Evolutionary conservation across 441 rosid species (phyloP).

Genomic region (Brassica hybrid): DNA sequence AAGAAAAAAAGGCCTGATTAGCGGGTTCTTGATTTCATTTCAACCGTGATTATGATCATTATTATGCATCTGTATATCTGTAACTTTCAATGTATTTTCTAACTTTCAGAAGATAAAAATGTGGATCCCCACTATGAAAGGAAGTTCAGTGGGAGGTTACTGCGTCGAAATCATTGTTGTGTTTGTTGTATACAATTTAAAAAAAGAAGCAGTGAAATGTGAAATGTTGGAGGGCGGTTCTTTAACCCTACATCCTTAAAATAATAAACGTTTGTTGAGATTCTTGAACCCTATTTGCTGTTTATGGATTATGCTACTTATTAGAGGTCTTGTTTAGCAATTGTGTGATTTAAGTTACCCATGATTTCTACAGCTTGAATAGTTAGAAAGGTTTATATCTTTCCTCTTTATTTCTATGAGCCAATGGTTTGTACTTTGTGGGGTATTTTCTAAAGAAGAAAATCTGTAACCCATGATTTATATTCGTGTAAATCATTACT

Average conservation of each 20-base stretch:
- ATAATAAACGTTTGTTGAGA: conserved; percentile 3
- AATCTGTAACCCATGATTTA: conserved; percentile 35
- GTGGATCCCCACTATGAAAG: conserved; percentile 38
- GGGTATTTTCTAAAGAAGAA: conserved; percentile 24
- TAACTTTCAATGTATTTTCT: conserved; percentile 20
- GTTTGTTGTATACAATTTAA: conserved; percentile 6
- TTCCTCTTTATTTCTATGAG: conserved; percentile 20
- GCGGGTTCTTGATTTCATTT: conserved; percentile 12
- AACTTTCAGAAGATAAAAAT: conserved; percentile 17
- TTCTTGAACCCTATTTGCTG: conserved; percentile 10
- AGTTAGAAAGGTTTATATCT: conserved; percentile 9
- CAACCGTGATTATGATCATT: conserved; percentile 31
- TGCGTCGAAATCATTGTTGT: conserved; percentile 36
- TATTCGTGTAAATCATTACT: conserved; percentile 38
- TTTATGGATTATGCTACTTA: conserved; percentile 7
- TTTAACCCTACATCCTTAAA: conserved; percentile 11
- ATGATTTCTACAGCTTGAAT: conserved; percentile 31
- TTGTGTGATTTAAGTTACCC: conserved; percentile 12
- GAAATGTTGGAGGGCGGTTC: background rate
- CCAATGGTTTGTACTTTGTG: conserved; percentile 41
- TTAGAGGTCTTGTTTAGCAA: conserved; percentile 8
- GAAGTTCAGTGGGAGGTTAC: conserved; percentile 35
- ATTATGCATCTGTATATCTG: conserved; percentile 7
- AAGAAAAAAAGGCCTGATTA: conserved; percentile 20
- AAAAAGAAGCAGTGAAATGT: conserved; percentile 18